Evolutionary conservation across 768 basidiomycete species (phyloP).

Genomic region (Tulasnella sp.): DNA sequence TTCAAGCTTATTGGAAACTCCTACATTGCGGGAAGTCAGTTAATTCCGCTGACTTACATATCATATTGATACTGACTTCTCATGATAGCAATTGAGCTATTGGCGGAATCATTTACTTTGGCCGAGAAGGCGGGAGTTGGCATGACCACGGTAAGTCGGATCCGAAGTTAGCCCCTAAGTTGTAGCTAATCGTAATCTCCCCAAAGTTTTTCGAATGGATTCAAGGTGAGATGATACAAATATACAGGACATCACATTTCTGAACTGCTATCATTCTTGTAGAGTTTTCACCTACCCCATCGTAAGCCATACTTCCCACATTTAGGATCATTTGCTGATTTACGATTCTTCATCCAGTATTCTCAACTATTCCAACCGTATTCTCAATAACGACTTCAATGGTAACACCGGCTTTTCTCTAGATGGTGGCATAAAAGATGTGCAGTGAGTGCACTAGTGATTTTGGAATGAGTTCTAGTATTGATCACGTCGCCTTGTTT

Average conservation of each 20-base stretch:
- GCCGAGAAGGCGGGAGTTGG: slow-evolving; percentile 75
- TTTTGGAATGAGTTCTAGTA: neutral
- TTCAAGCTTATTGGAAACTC: slow-evolving; percentile 74
- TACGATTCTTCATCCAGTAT: slow-evolving; percentile 27
- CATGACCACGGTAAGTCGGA: slow-evolving; percentile 35
- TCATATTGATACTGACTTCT: neutral
- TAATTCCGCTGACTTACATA: neutral
- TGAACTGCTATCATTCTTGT: slow-evolving; percentile 17
- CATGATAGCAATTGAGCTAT: slow-evolving; percentile 42
- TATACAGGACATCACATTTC: neutral
- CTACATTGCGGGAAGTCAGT: slow-evolving; percentile 46
- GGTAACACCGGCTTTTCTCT: slow-evolving; percentile 62
- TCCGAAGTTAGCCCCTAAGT: neutral
- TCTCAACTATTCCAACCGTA: slow-evolving; percentile 48
- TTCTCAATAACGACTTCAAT: slow-evolving; percentile 62
- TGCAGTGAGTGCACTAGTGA: slow-evolving; percentile 42
- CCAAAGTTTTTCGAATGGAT: slow-evolving; percentile 33
- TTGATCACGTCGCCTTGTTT: neutral
- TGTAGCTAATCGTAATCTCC: neutral
- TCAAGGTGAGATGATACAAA: slow-evolving; percentile 34
- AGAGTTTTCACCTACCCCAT: slow-evolving; percentile 60
- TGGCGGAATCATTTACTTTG: slow-evolving; percentile 74
- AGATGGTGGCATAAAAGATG: slow-evolving; percentile 82
- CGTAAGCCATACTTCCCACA: slow-evolving; percentile 27
- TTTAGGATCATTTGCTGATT: neutral